Base-by-base conservation (phyloP, 2,329 filamentous ascomycete species). In the Pestalotiopsis sp. region DNA sequence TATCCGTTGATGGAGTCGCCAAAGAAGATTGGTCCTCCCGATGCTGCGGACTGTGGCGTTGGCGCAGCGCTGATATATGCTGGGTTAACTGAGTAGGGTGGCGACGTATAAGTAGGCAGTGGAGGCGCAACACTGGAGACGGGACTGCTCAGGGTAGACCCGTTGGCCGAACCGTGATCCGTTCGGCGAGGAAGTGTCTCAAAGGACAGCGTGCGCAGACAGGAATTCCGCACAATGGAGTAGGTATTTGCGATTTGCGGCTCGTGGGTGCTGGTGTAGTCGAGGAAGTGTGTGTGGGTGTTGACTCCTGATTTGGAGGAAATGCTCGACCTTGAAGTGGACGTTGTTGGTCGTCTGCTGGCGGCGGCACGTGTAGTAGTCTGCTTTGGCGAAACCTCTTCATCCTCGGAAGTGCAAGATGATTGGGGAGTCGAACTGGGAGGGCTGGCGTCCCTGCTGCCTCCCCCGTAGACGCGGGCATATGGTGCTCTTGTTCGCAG, bases 241-340 rank as follows among this genome's bases (percentile, higher is more conserved):
- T 90, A 92, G 7, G 88, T 90, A n/a, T 83, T 81, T 14, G 88
- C 82, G 1, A 85, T 80, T 3, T 88, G 81, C 3, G 89, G 88
- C 69, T 91, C 89, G 75, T 91, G 89, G 4, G 88, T 90, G 1
- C 89, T 91, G 4, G 89, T 91, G 75, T 91, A 92, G 74, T 91
- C 87, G 63, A 91, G 81, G 72, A 87, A 91, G 74, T 92, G 89
- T 4, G 86, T 86, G 72, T 92, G 89, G 56, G 84, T 83, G 39
- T 81, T 78, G 39, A 81, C 74, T 68, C 81, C 81, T 14, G 81
- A 81, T n/a, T 80, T 78, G 4, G 85, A 88, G 60, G 85, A 87
- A 24, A 79, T 79, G 75, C 85, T 88, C 3, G 86, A 88, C 59
- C 83, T 83, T 1, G 86, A 88, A 2, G 81, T 76, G 0, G 84